Evolutionary conservation across 2,329 filamentous ascomycete genomes (phyloP).

Genomic region (Fusarium sp.): DNA sequence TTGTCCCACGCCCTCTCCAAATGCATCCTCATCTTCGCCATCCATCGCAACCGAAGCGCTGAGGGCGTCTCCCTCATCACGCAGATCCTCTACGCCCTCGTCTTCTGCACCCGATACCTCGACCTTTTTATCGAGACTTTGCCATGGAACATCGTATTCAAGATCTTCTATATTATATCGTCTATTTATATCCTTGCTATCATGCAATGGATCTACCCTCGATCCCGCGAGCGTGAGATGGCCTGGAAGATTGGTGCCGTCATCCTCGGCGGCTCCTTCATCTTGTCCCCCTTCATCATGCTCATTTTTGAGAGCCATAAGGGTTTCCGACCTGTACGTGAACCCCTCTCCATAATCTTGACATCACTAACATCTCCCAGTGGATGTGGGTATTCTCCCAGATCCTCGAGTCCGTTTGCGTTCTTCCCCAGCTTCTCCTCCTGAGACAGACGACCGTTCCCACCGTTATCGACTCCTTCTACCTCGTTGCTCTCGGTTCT

Average conservation of each 20-base stretch:
- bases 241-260: slow-evolving; percentile 91
- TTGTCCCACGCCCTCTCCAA: slow-evolving; percentile 88
- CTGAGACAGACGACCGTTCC: slow-evolving; percentile 95
- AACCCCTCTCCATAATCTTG: accelerated
- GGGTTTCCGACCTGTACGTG: slow-evolving; percentile 65
- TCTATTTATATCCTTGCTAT: slow-evolving; percentile 88
- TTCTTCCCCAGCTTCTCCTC: slow-evolving; percentile 91
- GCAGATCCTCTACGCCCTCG: slow-evolving; percentile 86
- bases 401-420: slow-evolving; percentile 90
- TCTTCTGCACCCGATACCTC: slow-evolving; percentile 89
- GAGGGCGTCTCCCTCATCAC: slow-evolving; percentile 95
- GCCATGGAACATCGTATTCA: slow-evolving; percentile 83
- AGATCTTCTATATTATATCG: slow-evolving; percentile 87
- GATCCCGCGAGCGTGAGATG: slow-evolving; percentile 89
- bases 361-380: slow-evolving; percentile 59
- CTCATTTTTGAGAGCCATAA: slow-evolving; percentile 72
- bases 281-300: slow-evolving; percentile 79
- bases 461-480: slow-evolving; percentile 97
- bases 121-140: slow-evolving; percentile 76
- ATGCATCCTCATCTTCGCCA: slow-evolving; percentile 89
- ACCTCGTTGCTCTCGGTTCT: slow-evolving; percentile 86
- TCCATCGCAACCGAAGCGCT: slow-evolving; percentile 87
- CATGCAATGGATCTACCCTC: slow-evolving; percentile 88
- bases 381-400: slow-evolving; percentile 89
- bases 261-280: slow-evolving; percentile 73